A percentile compares a stretch with the other conserved stretches of the same genome.
Conservation (phyloP, 2,329 filamentous ascomycete species). For the Bipolaris oryzae region DNA sequence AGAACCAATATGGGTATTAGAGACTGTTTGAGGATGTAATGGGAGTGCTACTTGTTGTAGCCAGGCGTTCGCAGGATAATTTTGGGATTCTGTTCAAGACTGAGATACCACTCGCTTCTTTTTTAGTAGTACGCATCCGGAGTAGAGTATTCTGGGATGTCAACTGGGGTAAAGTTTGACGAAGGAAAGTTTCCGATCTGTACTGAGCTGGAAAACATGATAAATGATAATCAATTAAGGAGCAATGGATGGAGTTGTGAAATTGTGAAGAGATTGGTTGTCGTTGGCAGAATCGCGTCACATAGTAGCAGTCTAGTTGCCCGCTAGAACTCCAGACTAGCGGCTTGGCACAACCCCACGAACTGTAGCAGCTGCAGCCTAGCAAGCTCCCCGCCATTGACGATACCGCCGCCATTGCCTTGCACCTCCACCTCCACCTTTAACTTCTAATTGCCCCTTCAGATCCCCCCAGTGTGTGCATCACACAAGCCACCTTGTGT, state of each 20-base stretch:
- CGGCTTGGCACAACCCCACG: conserved; percentile 16
- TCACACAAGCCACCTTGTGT: background rate
- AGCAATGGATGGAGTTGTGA: background rate
- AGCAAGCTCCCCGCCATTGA: conserved; percentile 19
- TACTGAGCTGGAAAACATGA: background rate
- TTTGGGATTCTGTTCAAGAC: conserved; percentile 12
- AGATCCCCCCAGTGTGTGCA: background rate
- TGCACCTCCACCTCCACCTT: conserved; percentile 1
- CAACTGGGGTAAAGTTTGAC: background rate
- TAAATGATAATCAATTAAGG: background rate
- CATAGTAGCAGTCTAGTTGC: conserved; percentile 6
- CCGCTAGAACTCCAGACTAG: conserved; percentile 4
- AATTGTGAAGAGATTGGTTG: background rate
- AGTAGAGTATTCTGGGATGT: conserved; percentile 7
- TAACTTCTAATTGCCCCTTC: background rate
- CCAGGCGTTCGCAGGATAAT: conserved; percentile 18
- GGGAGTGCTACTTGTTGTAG: conserved; percentile 1
- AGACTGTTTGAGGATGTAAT: conserved; percentile 13
- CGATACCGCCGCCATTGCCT: conserved; percentile 9
- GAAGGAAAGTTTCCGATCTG: background rate
- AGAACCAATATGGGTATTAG: conserved; percentile 10
- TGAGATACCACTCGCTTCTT: conserved; percentile 24
- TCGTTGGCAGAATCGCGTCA: conserved; percentile 4
- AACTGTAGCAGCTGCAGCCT: conserved; percentile 19
- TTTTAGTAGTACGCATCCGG: conserved; percentile 2